phyloP scores from a whole-genome alignment of 257 asterid genomes.

The Orobanche coerulescens region DNA sequence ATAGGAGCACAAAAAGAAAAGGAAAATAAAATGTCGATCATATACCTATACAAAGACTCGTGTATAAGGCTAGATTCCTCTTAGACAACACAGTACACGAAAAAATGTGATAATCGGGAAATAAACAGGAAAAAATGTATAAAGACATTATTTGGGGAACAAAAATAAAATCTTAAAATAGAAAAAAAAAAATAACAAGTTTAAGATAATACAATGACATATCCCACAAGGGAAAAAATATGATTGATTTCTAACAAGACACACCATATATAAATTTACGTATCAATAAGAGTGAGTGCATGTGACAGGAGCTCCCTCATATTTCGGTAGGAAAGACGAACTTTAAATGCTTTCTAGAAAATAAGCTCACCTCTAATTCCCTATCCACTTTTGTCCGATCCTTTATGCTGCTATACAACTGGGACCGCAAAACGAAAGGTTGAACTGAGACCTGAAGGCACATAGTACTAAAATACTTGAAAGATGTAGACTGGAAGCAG shows the following conservation, averaged over 20 bases:
- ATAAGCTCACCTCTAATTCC: slow-evolving; percentile 70
- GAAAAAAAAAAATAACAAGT: not conserved
- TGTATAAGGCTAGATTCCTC: not conserved
- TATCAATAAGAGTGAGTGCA: slow-evolving; percentile 11
- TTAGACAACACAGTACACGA: not conserved
- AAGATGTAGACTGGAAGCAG: not conserved
- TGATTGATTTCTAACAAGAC: not conserved
- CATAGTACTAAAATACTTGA: not conserved
- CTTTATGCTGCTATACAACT: slow-evolving; percentile 85
- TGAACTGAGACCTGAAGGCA: slow-evolving; percentile 60
- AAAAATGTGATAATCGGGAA: not conserved
- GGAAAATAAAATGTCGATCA: not conserved
- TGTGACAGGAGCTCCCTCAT: not conserved
- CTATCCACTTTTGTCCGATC: slow-evolving; percentile 97
- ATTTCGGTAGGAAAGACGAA: not conserved
- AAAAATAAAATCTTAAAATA: not conserved
- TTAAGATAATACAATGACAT: not conserved
- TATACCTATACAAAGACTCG: not conserved
- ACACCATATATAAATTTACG: not conserved
- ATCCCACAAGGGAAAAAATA: not conserved
- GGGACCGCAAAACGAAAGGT: slow-evolving; percentile 78
- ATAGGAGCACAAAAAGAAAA: not conserved
- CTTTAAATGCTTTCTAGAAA: not conserved
- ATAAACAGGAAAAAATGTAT: not conserved
- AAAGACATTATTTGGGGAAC: not conserved